Conservation (phyloP, 2,329 filamentous ascomycete genomes). For the Teratosphaeria nubilosa region DNA sequence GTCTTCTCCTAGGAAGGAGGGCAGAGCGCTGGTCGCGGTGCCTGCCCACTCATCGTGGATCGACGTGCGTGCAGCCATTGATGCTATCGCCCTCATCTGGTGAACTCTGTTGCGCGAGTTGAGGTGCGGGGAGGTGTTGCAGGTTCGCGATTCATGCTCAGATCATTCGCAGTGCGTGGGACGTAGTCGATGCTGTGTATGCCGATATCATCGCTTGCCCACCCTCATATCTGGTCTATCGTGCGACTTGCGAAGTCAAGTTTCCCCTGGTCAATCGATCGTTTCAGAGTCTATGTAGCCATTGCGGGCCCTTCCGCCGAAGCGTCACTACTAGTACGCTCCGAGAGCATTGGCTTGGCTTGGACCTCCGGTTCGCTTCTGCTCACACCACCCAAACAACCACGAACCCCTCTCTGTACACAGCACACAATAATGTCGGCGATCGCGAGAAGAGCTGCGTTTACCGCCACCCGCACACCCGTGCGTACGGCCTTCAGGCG, state of each 20-base stretch:
- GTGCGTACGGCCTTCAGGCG: conserved; percentile 19
- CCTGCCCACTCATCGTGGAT: neutral
- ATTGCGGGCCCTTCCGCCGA: neutral
- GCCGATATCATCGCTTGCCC: neutral
- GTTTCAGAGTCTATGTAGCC: neutral
- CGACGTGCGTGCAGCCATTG: neutral
- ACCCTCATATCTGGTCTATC: neutral
- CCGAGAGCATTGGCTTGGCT: neutral
- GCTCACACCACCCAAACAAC: conserved; percentile 1
- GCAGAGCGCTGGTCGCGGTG: conserved; percentile 9
- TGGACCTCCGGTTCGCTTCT: neutral
- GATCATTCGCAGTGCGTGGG: neutral
- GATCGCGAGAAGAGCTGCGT: conserved; percentile 35
- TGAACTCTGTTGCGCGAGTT: neutral
- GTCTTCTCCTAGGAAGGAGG: conserved; percentile 19
- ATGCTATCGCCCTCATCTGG: neutral
- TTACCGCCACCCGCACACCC: conserved; percentile 33
- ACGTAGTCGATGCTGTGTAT: neutral
- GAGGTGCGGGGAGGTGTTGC: neutral
- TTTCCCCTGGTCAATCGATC: neutral
- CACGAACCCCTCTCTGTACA: neutral
- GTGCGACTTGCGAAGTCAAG: neutral
- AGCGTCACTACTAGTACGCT: too few relatives aligned
- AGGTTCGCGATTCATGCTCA: neutral
- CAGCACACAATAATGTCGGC: conserved; percentile 35